Evolutionary conservation across 345 rosid species (phyloP).

Genomic region (Kernera saxatilis): DNA sequence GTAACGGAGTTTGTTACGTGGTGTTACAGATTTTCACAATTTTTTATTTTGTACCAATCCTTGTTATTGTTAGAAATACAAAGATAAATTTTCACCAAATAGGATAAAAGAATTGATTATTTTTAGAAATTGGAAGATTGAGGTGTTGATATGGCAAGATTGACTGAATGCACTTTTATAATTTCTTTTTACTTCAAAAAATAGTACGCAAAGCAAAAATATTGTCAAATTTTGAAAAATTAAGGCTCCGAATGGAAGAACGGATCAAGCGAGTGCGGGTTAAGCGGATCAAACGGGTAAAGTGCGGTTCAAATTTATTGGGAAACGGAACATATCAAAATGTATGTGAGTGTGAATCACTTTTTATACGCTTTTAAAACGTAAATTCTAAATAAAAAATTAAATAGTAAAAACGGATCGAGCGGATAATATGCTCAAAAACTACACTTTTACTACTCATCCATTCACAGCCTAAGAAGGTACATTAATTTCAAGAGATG

Average conservation of each 20-base stretch:
- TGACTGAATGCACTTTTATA: not conserved
- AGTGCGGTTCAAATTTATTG: too few species aligned
- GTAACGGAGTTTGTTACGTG: not conserved
- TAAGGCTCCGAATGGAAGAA: too few species aligned
- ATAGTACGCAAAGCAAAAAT: not conserved
- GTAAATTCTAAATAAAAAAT: too few species aligned
- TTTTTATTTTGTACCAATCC: not conserved
- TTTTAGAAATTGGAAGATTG: not conserved
- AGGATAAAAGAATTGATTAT: not conserved
- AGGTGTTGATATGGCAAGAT: constrained; percentile 1
- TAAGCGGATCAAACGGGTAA: too few species aligned
- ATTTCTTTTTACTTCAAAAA: not conserved
- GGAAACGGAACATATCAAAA: too few species aligned
- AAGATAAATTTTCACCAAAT: not conserved
- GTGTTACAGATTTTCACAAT: not conserved
- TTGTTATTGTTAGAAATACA: not conserved
- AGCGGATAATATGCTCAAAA: too few species aligned
- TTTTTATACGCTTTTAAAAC: too few species aligned
- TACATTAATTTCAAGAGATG: not conserved
- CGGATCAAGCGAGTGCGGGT: too few species aligned
- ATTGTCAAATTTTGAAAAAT: not conserved
- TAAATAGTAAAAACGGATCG: too few species aligned
- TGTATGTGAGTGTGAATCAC: too few species aligned
- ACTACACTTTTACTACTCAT: too few species aligned
- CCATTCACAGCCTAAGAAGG: too few species aligned